Conservation (phyloP, 2,329 filamentous ascomycete species). For the Parascedosporium putredinis region DNA sequence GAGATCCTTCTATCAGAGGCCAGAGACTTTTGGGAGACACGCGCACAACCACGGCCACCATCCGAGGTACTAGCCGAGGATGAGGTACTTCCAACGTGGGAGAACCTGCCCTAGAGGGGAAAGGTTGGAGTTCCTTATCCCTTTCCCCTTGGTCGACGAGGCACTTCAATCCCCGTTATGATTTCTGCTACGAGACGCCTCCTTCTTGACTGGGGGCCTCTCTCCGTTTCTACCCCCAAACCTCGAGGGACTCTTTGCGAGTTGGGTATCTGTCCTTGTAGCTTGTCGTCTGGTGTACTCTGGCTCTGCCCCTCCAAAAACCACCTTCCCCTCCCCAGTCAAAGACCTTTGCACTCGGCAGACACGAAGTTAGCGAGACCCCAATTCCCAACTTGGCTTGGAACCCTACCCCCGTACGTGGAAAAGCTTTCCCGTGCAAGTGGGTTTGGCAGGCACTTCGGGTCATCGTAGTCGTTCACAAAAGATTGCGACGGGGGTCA, state of each 20-base stretch:
- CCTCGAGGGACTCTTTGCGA: neutral
- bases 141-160: conserved; percentile 2
- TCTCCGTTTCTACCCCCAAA: neutral
- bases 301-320: too few relatives aligned
- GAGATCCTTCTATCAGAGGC: neutral
- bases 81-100: neutral
- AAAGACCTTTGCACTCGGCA: conserved; percentile 1
- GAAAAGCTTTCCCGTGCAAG: neutral
- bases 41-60: neutral
- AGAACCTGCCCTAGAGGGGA: neutral
- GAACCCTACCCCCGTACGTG: neutral
- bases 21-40: neutral
- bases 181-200: conserved; percentile 1
- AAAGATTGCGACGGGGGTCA: neutral
- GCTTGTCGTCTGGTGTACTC: too few relatives aligned
- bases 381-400: neutral
- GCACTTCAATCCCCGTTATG: neutral
- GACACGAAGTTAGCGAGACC: conserved; percentile 1
- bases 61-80: neutral
- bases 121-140: neutral
- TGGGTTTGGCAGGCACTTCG: too few relatives aligned
- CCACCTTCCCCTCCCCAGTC: neutral
- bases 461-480: too few relatives aligned
- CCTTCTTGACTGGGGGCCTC: neutral
- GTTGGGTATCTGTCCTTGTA: neutral